Percentiles rank a stretch among this genome's conserved stretches.
Conservation (phyloP, 2,329 filamentous ascomycete genomes). For the Hysterium pulicare region DNA sequence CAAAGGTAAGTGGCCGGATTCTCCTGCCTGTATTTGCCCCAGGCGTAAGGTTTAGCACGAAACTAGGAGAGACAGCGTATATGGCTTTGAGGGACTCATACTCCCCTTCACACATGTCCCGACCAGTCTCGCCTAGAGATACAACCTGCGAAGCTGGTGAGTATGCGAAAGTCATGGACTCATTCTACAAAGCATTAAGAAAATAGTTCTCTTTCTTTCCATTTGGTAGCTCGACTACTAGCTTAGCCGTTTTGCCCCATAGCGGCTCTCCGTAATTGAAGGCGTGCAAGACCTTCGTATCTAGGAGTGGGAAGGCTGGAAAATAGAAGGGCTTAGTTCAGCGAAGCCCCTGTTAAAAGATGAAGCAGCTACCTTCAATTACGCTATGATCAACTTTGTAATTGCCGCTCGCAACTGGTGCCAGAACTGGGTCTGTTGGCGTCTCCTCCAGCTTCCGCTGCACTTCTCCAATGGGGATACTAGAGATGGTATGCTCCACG, state of each 20-base stretch:
- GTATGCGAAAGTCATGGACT: not conserved
- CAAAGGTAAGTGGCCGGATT: slow-evolving; percentile 35
- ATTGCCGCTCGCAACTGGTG: too few species aligned
- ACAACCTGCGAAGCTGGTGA: too few species aligned
- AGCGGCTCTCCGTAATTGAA: not conserved
- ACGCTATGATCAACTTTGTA: too few species aligned
- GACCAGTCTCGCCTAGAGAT: not conserved
- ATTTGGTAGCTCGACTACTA: not conserved
- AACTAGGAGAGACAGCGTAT: slow-evolving; percentile 5
- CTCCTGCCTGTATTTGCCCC: slow-evolving; percentile 10
- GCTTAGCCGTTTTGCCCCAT: not conserved
- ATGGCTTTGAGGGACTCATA: slow-evolving; percentile 17
- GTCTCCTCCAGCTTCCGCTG: too few species aligned
- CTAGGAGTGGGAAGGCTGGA: not conserved
- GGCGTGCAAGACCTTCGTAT: not conserved
- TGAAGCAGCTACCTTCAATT: too few species aligned
- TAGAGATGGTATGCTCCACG: too few species aligned
- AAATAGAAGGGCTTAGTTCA: too few species aligned
- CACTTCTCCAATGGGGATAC: too few species aligned
- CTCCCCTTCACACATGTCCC: slow-evolving; percentile 15
- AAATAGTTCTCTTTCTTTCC: not conserved
- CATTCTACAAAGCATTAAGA: not conserved
- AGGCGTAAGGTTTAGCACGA: slow-evolving; percentile 12
- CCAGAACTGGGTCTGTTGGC: too few species aligned
- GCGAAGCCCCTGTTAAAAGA: too few species aligned